Percentiles rank a stretch among this genome's conserved stretches.
These are phyloP conservation scores for Maudiozyma saulgeensis DNA, from an alignment of 805 yeast species.

Conservation along the genomic window DNA sequence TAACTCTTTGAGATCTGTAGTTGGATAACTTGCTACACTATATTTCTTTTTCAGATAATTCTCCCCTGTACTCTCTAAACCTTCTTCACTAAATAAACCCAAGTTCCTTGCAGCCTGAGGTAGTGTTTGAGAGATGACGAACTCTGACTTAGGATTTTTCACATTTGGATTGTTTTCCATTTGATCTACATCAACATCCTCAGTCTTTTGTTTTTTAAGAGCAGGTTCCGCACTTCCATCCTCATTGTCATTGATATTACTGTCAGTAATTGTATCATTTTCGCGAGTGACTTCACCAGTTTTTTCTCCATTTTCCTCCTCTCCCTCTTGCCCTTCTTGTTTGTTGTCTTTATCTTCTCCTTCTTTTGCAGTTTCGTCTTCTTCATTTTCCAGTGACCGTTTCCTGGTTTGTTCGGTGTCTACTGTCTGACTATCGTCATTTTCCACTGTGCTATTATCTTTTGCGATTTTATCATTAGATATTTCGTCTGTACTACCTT, in stretches of 20 bases:
- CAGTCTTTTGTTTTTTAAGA: conserved; percentile 12
- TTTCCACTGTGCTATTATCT: neutral
- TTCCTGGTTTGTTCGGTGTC: neutral
- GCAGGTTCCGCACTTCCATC: conserved; percentile 4
- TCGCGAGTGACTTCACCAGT: neutral
- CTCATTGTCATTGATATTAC: neutral
- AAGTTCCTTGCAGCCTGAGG: conserved; percentile 56
- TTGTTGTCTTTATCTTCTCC: neutral
- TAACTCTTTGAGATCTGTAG: conserved; percentile 57
- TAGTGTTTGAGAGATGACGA: conserved; percentile 58
- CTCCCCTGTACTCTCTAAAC: conserved; percentile 56
- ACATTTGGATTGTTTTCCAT: conserved; percentile 49
- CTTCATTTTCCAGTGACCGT: neutral
- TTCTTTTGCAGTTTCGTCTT: neutral
- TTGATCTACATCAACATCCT: conserved; percentile 10
- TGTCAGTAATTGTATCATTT: neutral
- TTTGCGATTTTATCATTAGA: neutral
- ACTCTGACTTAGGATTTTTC: conserved; percentile 68
- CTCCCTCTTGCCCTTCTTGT: neutral
- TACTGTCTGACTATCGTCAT: neutral
- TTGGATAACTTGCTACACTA: conserved; percentile 88
- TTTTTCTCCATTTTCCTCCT: neutral
- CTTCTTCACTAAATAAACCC: conserved; percentile 58
- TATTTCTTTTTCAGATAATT: conserved; percentile 67
- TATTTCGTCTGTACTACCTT: neutral